Evolutionary conservation across 75 land plant genomes (phyloP).

Genomic region (Selaginella moellendorffii): DNA sequence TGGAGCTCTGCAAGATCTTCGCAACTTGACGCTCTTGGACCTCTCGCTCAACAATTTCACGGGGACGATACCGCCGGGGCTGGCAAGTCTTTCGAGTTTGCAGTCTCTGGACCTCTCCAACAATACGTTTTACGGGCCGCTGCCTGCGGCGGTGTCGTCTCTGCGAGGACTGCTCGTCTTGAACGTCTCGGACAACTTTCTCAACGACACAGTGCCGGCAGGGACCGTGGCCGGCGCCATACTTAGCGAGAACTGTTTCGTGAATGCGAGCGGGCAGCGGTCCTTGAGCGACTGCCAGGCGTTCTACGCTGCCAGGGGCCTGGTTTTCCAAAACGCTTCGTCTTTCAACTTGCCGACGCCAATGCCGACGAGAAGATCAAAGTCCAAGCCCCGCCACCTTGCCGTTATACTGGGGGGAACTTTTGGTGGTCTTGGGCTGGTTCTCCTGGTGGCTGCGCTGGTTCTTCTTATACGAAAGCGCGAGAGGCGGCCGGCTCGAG

Average conservation of each 20-base stretch:
- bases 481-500: neutral
- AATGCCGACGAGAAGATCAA: neutral
- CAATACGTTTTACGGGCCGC: constrained; percentile 15
- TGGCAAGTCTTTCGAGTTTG: constrained; percentile 1
- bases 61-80: constrained; percentile 3
- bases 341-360: neutral
- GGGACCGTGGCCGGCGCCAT: neutral
- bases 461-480: neutral
- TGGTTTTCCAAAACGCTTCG: no score
- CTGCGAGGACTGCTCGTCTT: neutral
- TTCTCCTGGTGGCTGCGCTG: constrained; percentile 5
- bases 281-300: neutral
- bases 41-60: neutral
- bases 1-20: neutral
- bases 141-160: constrained; percentile 1
- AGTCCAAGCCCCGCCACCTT: neutral
- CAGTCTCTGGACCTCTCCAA: constrained; percentile 10
- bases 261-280: constrained; percentile 12
- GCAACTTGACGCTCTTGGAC: neutral
- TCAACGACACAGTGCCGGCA: constrained; percentile 10
- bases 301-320: constrained; percentile 1
- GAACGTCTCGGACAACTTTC: constrained; percentile 16
- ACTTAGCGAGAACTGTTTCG: constrained; percentile 14
- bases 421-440: constrained; percentile 11
- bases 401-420: constrained; percentile 14